Percentiles rank a stretch among this genome's conserved stretches.
These are phyloP conservation scores for Gillenia trifoliata DNA, from an alignment of 306 rosid genomes.

Conservation along the genomic window DNA sequence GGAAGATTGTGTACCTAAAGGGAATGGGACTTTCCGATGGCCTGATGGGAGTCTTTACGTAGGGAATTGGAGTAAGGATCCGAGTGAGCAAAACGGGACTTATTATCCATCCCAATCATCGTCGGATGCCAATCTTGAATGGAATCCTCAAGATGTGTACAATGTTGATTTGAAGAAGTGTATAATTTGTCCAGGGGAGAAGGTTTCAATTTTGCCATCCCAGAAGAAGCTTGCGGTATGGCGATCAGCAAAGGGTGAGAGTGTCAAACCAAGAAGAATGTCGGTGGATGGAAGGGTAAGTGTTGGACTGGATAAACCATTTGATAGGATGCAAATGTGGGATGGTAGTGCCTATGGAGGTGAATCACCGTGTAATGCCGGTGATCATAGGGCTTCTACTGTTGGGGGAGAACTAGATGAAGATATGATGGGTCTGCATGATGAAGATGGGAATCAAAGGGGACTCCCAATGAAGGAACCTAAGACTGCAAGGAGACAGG, in stretches of 20 bases:
- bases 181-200: constrained; percentile 55
- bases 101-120: constrained; percentile 42
- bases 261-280: constrained; percentile 50
- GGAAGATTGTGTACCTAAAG: constrained; percentile 78
- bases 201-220: constrained; percentile 65
- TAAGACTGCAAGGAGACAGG: constrained; percentile 61
- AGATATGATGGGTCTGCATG: constrained; percentile 22
- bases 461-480: constrained; percentile 40
- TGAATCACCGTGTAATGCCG: neutral
- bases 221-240: constrained; percentile 82
- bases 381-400: constrained; percentile 25
- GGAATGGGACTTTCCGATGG: constrained; percentile 66
- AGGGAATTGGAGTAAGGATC: constrained; percentile 66
- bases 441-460: constrained; percentile 26
- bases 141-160: constrained; percentile 80
- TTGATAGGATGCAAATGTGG: constrained; percentile 61
- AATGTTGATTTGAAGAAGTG: constrained; percentile 35
- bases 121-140: constrained; percentile 39
- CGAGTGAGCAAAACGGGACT: constrained; percentile 52
- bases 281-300: constrained; percentile 77
- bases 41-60: constrained; percentile 63
- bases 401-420: constrained; percentile 35
- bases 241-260: constrained; percentile 61
- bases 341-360: constrained; percentile 35
- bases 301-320: constrained; percentile 48